A percentile compares a stretch with the other conserved stretches of the same genome.
phyloP scores from a whole-genome alignment of 331 rosid genomes.

The Acacia concinna region DNA sequence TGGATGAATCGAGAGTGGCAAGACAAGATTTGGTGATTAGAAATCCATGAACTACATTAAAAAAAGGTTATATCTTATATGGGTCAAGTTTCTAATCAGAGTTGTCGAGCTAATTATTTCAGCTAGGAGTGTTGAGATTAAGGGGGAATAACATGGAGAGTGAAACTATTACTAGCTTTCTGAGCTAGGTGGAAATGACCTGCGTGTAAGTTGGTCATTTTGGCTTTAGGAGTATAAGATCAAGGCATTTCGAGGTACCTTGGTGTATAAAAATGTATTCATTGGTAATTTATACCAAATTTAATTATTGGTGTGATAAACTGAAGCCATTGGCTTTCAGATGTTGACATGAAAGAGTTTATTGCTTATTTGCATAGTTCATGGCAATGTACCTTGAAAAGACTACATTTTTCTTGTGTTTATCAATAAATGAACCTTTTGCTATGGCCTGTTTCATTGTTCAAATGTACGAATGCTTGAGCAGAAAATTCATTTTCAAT shows the following conservation, averaged over 20 bases:
- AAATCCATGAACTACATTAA: neutral
- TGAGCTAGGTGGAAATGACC: neutral
- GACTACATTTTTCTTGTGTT: neutral
- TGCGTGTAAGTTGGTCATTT: neutral
- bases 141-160: neutral
- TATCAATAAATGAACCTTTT: neutral
- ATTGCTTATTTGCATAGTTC: neutral
- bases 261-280: neutral
- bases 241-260: neutral
- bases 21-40: constrained; percentile 5
- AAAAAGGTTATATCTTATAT: neutral
- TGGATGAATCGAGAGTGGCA: constrained; percentile 3
- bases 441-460: neutral
- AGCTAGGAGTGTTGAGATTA: constrained; percentile 15
- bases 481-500: neutral
- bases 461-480: neutral
- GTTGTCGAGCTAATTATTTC: neutral
- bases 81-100: neutral
- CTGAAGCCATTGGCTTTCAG: neutral
- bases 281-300: neutral
- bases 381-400: neutral
- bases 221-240: neutral
- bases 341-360: neutral
- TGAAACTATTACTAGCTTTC: neutral
- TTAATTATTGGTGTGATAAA: neutral